Evolutionary conservation across 495 filamentous ascomycete genomes (phyloP).

Genomic region (Astrothelium subdiscretum): DNA sequence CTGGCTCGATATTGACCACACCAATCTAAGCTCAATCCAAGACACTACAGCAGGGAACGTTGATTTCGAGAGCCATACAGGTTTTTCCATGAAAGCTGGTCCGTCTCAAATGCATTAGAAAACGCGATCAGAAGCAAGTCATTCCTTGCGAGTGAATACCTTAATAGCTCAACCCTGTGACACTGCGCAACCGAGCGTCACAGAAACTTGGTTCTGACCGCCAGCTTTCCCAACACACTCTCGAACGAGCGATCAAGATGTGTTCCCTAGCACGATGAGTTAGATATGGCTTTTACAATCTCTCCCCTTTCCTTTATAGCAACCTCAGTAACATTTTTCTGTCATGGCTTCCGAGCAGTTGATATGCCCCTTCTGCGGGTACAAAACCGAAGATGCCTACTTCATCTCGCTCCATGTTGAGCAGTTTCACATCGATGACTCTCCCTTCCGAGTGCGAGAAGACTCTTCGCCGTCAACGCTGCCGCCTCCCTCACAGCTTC

Average conservation of each 20-base stretch:
- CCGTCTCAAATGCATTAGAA: too few relatives aligned
- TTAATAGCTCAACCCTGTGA: too few relatives aligned
- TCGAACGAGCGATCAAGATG: background rate
- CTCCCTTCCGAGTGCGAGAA: slow-evolving; percentile 41
- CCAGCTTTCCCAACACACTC: background rate
- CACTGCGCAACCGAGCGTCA: too few relatives aligned
- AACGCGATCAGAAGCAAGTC: too few relatives aligned
- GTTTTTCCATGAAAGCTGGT: too few relatives aligned
- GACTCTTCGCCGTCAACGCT: slow-evolving; percentile 12
- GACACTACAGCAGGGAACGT: too few relatives aligned
- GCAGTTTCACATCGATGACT: slow-evolving; percentile 39
- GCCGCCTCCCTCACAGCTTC: background rate
- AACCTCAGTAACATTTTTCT: background rate
- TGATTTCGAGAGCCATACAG: too few relatives aligned
- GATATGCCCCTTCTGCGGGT: slow-evolving; percentile 43
- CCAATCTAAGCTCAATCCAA: too few relatives aligned
- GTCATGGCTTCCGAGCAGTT: slow-evolving; percentile 18
- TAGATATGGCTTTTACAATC: background rate
- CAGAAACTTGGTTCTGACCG: background rate
- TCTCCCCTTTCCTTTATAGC: background rate
- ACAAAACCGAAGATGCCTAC: slow-evolving; percentile 26
- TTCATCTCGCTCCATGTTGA: slow-evolving; percentile 49
- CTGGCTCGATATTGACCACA: too few relatives aligned
- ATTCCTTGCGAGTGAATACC: too few relatives aligned
- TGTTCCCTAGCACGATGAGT: background rate